phyloP scores from a whole-genome alignment of 2,329 filamentous ascomycete species.

The Didymosphaeria variabile region DNA sequence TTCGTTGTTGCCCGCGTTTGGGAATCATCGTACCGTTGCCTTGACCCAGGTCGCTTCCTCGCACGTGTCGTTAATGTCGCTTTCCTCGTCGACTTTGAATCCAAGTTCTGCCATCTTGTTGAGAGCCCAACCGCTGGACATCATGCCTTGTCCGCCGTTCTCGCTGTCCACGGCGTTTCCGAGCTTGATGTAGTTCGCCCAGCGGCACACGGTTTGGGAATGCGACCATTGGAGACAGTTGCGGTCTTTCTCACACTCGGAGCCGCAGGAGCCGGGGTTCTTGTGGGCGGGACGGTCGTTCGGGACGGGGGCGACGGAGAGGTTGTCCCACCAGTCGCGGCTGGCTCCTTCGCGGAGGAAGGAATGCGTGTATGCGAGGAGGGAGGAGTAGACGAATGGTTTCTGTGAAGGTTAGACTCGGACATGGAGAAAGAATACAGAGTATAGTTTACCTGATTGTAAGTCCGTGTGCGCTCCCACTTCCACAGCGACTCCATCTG shows the following conservation, averaged over 20 bases:
- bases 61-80: slow-evolving; percentile 48
- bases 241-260: slow-evolving; percentile 44
- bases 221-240: slow-evolving; percentile 50
- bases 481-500: slow-evolving; percentile 62
- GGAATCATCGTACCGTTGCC: slow-evolving; percentile 35
- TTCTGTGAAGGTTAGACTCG: slow-evolving; percentile 34
- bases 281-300: slow-evolving; percentile 47
- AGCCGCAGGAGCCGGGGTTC: slow-evolving; percentile 44
- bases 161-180: slow-evolving; percentile 44
- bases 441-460: slow-evolving; percentile 36
- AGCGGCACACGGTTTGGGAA: slow-evolving; percentile 49
- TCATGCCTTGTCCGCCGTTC: slow-evolving; percentile 46
- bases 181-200: slow-evolving; percentile 48
- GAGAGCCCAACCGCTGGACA: slow-evolving; percentile 50
- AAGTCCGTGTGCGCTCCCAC: slow-evolving; percentile 54
- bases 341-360: slow-evolving; percentile 43
- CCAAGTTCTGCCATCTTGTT: slow-evolving; percentile 47
- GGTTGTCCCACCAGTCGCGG: slow-evolving; percentile 49
- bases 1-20: neutral
- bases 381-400: slow-evolving; percentile 48
- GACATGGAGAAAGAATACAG: neutral
- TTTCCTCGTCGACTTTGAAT: slow-evolving; percentile 45
- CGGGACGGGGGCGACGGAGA: slow-evolving; percentile 42
- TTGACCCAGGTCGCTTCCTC: slow-evolving; percentile 51
- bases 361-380: slow-evolving; percentile 49